Conservation (phyloP, 768 basidiomycete species). For the Gautieria morchelliformis region DNA sequence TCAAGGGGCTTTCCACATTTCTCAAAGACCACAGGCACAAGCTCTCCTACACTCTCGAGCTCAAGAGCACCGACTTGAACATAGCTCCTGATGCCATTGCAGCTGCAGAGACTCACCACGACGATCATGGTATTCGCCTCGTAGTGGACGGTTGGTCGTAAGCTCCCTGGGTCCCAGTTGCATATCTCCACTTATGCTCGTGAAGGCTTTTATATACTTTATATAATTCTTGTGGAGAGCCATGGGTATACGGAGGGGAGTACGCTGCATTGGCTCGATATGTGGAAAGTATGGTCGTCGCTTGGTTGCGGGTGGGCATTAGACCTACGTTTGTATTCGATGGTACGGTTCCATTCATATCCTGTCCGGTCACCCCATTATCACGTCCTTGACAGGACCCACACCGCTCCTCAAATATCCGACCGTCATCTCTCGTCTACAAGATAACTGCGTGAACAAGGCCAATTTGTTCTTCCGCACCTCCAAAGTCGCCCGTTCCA, state of each 20-base stretch:
- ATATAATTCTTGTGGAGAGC: conserved; percentile 46
- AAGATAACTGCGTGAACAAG: conserved; percentile 47
- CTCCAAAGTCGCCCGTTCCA: conserved; percentile 51
- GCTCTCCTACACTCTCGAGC: conserved; percentile 29
- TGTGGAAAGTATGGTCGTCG: conserved; percentile 41
- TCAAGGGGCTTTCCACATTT: conserved; percentile 44
- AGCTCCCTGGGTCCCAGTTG: conserved; percentile 24
- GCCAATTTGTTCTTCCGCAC: conserved; percentile 76
- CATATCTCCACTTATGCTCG: conserved; percentile 8
- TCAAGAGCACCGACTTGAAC: conserved; percentile 11
- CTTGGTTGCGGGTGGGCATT: conserved; percentile 63
- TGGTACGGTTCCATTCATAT: conserved; percentile 35
- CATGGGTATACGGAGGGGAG: conserved; percentile 86
- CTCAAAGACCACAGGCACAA: conserved; percentile 35
- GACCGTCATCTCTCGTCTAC: conserved; percentile 51
- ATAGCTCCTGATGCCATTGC: not conserved
- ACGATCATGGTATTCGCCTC: conserved; percentile 29
- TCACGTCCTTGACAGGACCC: conserved; percentile 39
- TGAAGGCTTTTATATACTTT: conserved; percentile 68
- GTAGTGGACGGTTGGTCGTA: conserved; percentile 86
- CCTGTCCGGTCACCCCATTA: not conserved
- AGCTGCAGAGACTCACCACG: not conserved
- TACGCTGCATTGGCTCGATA: conserved; percentile 46
- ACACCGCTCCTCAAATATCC: conserved; percentile 64
- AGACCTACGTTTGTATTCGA: conserved; percentile 73